These are phyloP conservation scores for Triticum turgidum DNA, from an alignment of 176 grass and related monocot species.

Conservation along the genomic window DNA sequence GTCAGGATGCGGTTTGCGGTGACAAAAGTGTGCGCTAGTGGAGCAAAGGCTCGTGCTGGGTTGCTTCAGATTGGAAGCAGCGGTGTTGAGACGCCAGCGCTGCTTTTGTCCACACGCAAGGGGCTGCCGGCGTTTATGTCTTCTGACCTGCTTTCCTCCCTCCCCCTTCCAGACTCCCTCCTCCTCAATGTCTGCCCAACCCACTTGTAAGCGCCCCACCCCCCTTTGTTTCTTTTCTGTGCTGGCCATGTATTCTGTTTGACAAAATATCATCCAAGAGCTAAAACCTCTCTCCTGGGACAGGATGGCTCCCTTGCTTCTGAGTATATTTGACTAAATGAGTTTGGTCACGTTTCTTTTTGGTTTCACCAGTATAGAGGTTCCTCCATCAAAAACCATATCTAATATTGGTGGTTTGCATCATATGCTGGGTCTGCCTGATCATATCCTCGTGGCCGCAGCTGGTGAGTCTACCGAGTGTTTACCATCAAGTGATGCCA, in stretches of 20 bases:
- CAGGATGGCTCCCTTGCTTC: background rate
- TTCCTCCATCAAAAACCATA: constrained; percentile 60
- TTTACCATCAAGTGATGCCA: constrained; percentile 63
- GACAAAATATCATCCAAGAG: background rate
- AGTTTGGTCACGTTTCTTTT: constrained; percentile 3
- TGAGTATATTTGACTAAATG: background rate
- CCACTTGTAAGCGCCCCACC: constrained; percentile 62
- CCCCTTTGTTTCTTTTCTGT: background rate
- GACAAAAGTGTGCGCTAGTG: constrained; percentile 34
- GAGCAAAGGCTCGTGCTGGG: constrained; percentile 31
- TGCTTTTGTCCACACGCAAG: constrained; percentile 71
- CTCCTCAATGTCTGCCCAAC: constrained; percentile 83
- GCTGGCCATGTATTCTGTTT: background rate
- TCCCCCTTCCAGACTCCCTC: constrained; percentile 73
- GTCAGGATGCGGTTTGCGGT: constrained; percentile 37
- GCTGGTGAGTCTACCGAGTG: constrained; percentile 81
- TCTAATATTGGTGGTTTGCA: constrained; percentile 75
- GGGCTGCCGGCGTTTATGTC: constrained; percentile 76
- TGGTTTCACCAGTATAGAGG: constrained; percentile 56
- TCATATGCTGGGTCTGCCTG: constrained; percentile 64
- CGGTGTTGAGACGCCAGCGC: constrained; percentile 65
- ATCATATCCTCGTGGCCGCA: constrained; percentile 70
- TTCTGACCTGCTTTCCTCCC: constrained; percentile 61
- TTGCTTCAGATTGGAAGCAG: constrained; percentile 34
- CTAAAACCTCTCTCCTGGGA: background rate